Evolutionary conservation across 2,329 filamentous ascomycete genomes (phyloP).

Genomic region (Venturia effusa): DNA sequence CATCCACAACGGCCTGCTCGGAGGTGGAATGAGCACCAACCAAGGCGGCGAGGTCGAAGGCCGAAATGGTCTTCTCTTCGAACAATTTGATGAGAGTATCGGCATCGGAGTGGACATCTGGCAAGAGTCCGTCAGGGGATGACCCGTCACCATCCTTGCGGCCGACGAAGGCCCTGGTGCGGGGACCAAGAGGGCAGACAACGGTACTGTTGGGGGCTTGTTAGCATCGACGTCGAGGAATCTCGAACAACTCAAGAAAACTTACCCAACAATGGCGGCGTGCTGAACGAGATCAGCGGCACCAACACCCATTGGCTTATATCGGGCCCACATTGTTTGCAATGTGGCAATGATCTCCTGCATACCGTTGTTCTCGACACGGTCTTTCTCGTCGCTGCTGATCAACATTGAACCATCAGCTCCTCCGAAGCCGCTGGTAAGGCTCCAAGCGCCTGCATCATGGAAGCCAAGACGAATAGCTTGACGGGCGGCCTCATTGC

Average conservation of each 20-base stretch:
- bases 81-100: slow-evolving; percentile 38
- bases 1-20: slow-evolving; percentile 35
- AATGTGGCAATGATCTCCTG: slow-evolving; percentile 30
- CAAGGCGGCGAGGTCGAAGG: slow-evolving; percentile 41
- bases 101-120: slow-evolving; percentile 26
- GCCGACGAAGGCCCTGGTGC: slow-evolving; percentile 33
- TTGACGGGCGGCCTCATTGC: slow-evolving; percentile 24
- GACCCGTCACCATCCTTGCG: slow-evolving; percentile 9
- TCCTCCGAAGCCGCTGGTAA: slow-evolving; percentile 18
- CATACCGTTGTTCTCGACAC: slow-evolving; percentile 35
- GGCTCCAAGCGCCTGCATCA: slow-evolving; percentile 10
- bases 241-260: neutral
- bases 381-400: slow-evolving; percentile 22
- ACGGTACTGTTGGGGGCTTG: slow-evolving; percentile 22
- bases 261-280: slow-evolving; percentile 30
- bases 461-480: slow-evolving; percentile 19
- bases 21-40: slow-evolving; percentile 43
- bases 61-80: slow-evolving; percentile 38
- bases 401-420: slow-evolving; percentile 32
- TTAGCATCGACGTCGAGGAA: neutral
- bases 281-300: slow-evolving; percentile 46
- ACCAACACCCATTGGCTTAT: slow-evolving; percentile 29
- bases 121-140: slow-evolving; percentile 16
- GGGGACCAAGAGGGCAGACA: slow-evolving; percentile 40
- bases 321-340: slow-evolving; percentile 29